Evolutionary conservation across 2,329 filamentous ascomycete genomes (phyloP).

Genomic region (Drechmeria coniospora): DNA sequence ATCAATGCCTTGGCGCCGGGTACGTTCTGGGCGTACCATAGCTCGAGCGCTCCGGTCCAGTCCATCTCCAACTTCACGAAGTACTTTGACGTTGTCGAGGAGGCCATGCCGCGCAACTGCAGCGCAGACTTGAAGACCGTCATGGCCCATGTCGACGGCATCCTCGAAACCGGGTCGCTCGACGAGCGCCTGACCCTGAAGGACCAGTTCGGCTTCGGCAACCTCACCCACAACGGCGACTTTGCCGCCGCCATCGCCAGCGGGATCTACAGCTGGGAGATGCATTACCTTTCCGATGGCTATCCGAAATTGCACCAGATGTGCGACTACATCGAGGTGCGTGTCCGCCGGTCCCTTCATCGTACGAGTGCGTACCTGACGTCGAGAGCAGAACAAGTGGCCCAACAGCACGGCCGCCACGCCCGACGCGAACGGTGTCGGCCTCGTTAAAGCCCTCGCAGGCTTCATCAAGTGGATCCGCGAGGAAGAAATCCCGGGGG

Average conservation of each 20-base stretch:
- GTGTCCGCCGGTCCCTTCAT: background rate
- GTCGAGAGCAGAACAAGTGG: conserved; percentile 7
- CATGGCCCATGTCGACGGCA: conserved; percentile 30
- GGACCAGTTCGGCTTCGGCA: conserved; percentile 24
- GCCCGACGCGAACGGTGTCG: conserved; percentile 27
- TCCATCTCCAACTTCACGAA: conserved; percentile 60
- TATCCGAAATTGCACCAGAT: conserved; percentile 21
- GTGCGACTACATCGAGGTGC: conserved; percentile 17
- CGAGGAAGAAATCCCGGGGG: conserved; percentile 26
- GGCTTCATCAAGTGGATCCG: conserved; percentile 41
- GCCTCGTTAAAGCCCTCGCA: conserved; percentile 32
- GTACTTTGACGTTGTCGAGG: conserved; percentile 29
- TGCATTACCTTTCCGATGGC: conserved; percentile 15
- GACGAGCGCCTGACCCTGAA: conserved; percentile 24
- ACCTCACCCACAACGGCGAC: conserved; percentile 28
- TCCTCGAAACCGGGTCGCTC: conserved; percentile 21
- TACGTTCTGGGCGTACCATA: conserved; percentile 59
- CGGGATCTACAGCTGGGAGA: conserved; percentile 19
- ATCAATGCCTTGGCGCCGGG: conserved; percentile 58
- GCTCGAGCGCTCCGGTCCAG: conserved; percentile 59
- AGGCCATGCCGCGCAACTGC: conserved; percentile 39
- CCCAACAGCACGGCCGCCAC: conserved; percentile 4
- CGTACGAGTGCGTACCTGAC: background rate
- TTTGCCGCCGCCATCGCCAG: conserved; percentile 24
- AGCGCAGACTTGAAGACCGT: conserved; percentile 42